phyloP scores from a whole-genome alignment of 768 basidiomycete species.

The Naganishia vishniacii region DNA sequence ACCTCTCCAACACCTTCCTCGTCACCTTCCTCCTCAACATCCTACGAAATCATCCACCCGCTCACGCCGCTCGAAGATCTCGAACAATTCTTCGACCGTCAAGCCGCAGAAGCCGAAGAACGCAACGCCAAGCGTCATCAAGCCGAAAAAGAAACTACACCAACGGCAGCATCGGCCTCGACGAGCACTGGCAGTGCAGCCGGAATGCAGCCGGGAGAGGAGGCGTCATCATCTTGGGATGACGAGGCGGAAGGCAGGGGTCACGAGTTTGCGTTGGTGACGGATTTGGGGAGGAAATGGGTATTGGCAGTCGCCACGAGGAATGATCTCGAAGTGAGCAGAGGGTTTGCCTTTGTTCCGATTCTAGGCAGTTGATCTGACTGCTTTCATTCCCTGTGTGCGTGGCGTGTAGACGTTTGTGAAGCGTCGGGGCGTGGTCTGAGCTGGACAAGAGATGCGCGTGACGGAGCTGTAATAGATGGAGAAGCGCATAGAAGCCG shows the following conservation, averaged over 20 bases:
- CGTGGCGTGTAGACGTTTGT: slow-evolving; percentile 38
- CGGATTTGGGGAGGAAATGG: slow-evolving; percentile 56
- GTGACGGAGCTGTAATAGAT: too few species aligned
- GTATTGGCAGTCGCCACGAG: slow-evolving; percentile 46
- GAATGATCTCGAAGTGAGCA: slow-evolving; percentile 45
- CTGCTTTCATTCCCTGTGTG: neutral
- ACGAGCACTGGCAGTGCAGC: too few species aligned
- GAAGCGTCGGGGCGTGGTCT: slow-evolving; percentile 39
- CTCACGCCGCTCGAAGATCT: slow-evolving; percentile 70
- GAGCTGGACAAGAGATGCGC: too few species aligned
- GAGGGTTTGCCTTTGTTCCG: neutral
- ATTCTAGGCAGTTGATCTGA: neutral
- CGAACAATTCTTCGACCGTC: slow-evolving; percentile 62
- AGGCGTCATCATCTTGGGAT: neutral
- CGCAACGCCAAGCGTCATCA: slow-evolving; percentile 2
- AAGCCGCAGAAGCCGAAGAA: slow-evolving; percentile 16
- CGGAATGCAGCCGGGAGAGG: too few species aligned
- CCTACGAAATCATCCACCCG: slow-evolving; percentile 63
- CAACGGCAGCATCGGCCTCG: slow-evolving; percentile 3
- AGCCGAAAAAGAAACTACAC: slow-evolving; percentile 13
- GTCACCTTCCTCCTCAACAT: neutral
- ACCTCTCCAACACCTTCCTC: slow-evolving; percentile 29
- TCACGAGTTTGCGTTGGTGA: slow-evolving; percentile 55
- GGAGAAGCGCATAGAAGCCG: too few species aligned
- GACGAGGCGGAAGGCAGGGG: slow-evolving; percentile 9